Base-by-base conservation (phyloP, 768 basidiomycete genomes). In the Hortiboletus flavorubellus region DNA sequence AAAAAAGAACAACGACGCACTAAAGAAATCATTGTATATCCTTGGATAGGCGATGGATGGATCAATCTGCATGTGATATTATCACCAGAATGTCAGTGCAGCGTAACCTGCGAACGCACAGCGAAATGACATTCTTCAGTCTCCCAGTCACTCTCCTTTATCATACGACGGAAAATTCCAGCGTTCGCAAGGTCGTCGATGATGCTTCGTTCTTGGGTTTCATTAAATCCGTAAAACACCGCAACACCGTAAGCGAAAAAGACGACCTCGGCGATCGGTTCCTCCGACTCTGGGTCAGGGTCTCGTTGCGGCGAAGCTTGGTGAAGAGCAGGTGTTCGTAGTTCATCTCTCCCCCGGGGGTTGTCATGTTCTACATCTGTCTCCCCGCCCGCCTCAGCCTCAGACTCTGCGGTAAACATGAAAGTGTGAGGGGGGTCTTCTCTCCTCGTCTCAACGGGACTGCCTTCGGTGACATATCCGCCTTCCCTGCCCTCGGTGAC, bases 1-100 rank as follows among this genome's bases (percentile, higher is more conserved):
- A 23, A 18, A 35, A 26, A 48, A 31, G 9, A 38, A 16, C n/a
- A 50, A 30, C 29, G 10, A 78, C 88, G 61, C 65, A 94, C 93
- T 94, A 74, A 95, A 96, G 73, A 95, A 91, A 70, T 96, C 94
- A 58, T 98, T 96, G 74, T 91, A 97, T 59, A 98, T 94, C 44
- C 94, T 82, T 15, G 94, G 95, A 63, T 88, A 93, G 1, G 83
- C 78, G 10, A 94, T 92, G 51, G 84, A 73, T 4, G 88, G 81
- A 64, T 98, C 94, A 65, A 93, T 89, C 91, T 91, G 56, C 2
- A 39, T 23, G 38, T 6, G 12, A 23, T 14, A 26, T 50, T 8
- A 41, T 38, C 46, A 59, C 12, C 41, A 41, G 33, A 8, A 23
- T 31, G n/a, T 21, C 21, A 14, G 26, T 33, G 34, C 31, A n/a